Evolutionary conservation across 2,329 filamentous ascomycete genomes (phyloP).

Genomic region (Nemania sp.): DNA sequence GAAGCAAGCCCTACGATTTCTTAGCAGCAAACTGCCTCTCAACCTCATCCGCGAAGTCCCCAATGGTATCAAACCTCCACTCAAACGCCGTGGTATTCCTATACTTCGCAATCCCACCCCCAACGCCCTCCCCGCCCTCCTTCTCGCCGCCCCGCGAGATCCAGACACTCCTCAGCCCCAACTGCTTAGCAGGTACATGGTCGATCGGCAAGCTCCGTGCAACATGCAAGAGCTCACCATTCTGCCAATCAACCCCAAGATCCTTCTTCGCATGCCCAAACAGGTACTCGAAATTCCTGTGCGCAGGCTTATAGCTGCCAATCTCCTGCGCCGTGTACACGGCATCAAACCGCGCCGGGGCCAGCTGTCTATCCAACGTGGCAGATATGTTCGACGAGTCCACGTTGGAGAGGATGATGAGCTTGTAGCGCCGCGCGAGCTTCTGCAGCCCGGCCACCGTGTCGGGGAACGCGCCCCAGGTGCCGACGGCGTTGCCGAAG

Average conservation of each 20-base stretch:
- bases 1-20: slow-evolving; percentile 17
- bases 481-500: slow-evolving; percentile 65
- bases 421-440: slow-evolving; percentile 65
- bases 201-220: slow-evolving; percentile 76
- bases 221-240: slow-evolving; percentile 71
- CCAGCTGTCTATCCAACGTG: slow-evolving; percentile 55
- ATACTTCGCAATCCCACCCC: slow-evolving; percentile 38
- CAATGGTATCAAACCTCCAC: slow-evolving; percentile 55
- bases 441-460: slow-evolving; percentile 64
- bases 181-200: slow-evolving; percentile 71
- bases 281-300: slow-evolving; percentile 74
- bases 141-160: slow-evolving; percentile 66
- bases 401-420: slow-evolving; percentile 68
- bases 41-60: slow-evolving; percentile 56
- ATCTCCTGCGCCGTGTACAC: slow-evolving; percentile 78
- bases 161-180: slow-evolving; percentile 73
- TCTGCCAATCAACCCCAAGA: slow-evolving; percentile 63
- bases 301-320: slow-evolving; percentile 76
- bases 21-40: slow-evolving; percentile 54
- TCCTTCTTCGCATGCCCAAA: slow-evolving; percentile 63
- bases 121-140: slow-evolving; percentile 36
- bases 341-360: slow-evolving; percentile 67
- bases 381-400: slow-evolving; percentile 51
- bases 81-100: slow-evolving; percentile 52
- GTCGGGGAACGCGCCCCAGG: slow-evolving; percentile 70